Base-by-base conservation (phyloP, 768 basidiomycete species). In the Russula olivacea region DNA sequence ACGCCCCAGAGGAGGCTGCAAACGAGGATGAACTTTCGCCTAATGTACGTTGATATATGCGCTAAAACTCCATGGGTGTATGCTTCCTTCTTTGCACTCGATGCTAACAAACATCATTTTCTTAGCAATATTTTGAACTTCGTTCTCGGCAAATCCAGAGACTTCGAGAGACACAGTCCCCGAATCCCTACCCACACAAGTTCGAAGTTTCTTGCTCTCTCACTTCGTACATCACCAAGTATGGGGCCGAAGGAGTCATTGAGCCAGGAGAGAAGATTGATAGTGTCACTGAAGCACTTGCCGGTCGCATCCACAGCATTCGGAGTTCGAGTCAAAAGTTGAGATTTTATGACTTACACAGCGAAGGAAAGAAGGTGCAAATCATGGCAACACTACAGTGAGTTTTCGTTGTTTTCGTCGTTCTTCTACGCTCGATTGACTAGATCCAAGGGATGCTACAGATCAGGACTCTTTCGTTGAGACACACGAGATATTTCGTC, bases 151-250 rank as follows among this genome's bases (percentile, higher is more conserved):
- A 91, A 69, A 93, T 99, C 69, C 83, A 86, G 66, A 84, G 86
- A 68, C 83, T 99, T 66, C 88, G 91, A 75, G 81, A 87, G 72
- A 89, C 90, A 32, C 88, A 89, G 73, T 75, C 82, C 8, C 96
- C 95, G 2, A 90, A 95, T 73, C 97, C 97, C 2, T 99, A 98
- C 78, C 97, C 97, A 8, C 97, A 99, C 87, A 99, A 99, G 84
- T 99, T 99, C 78, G 75, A 96, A 68, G 95, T 98, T 23, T 79
- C 87, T 61, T 79, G 76, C 65, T 92, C 91, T 9, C 79, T 99
- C 71, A 76, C 84, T 3, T 71, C 76, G 5, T 99, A 87, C 76
- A 82, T 98, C 73, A 73, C 79, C 5, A 75, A 81, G 59, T 98
- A 91, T 70, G 89, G 90, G 30, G 25, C 69, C 9, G 88, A 91